Evolutionary conservation across 2,329 filamentous ascomycete genomes (phyloP).

Genomic region (Xylariaceae sp.): DNA sequence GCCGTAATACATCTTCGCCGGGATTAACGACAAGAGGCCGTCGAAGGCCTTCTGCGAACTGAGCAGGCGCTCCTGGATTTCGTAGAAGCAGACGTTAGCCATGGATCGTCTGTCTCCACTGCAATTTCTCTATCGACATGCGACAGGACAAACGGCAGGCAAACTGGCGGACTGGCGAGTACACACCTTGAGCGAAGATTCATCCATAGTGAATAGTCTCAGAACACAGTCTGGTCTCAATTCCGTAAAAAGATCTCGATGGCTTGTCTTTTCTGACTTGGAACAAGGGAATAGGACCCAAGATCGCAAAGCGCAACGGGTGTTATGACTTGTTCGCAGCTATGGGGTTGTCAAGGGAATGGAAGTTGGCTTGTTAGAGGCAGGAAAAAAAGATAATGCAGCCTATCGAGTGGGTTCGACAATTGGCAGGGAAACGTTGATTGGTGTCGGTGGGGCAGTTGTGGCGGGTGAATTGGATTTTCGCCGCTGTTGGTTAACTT

Average conservation of each 20-base stretch:
- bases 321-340: too few relatives aligned
- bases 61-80: conserved; percentile 49
- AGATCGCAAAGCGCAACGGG: too few relatives aligned
- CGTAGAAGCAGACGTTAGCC: conserved; percentile 17
- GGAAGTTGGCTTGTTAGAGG: neutral
- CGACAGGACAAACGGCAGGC: neutral
- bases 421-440: conserved; percentile 9
- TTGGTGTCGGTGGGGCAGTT: conserved; percentile 7
- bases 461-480: conserved; percentile 13
- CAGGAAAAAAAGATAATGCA: conserved; percentile 22
- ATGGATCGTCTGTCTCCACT: conserved; percentile 14
- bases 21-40: conserved; percentile 79
- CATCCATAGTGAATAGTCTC: conserved; percentile 34
- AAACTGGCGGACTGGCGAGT: conserved; percentile 22
- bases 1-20: conserved; percentile 85
- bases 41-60: conserved; percentile 71
- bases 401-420: conserved; percentile 2
- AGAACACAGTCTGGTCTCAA: neutral
- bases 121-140: neutral
- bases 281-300: too few relatives aligned
- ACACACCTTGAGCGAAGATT: conserved; percentile 45
- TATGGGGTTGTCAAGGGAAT: neutral
- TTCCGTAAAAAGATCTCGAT: neutral
- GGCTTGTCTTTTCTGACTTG: neutral
- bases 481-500: conserved; percentile 11